Base-by-base conservation (phyloP, 345 rosid genomes). In the Salix exigua region DNA sequence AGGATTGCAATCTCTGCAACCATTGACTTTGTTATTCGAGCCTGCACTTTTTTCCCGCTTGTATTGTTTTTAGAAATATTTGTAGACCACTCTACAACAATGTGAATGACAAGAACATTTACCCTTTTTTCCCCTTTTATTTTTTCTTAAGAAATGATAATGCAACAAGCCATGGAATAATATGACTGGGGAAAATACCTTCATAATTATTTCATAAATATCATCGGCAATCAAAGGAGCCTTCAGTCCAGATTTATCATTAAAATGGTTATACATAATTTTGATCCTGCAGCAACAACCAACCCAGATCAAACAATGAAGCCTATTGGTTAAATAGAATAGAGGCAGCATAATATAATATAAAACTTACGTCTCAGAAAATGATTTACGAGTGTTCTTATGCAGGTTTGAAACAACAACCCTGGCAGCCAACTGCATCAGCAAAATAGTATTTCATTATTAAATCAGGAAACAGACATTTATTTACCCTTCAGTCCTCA, bases 371-470 rank as follows among this genome's bases (percentile, higher is more conserved):
- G 97, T 94, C 81, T 96, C 99, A 0, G 99, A 96, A 78, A 96
- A 96, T 4, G 88, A 90, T 66, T 96, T 96, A 86, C 83, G 90
- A 5, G 99, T 96, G 78, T 94, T 96, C 89, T 96, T 96, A 80
- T 96, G 98, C 73, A 96, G 91, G 86, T 96, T 96, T 6, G 98
- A 96, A 13, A 96, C 99, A 75, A 84, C 99, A 77, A 96, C 92
- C 80, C 99, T 92, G 0, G 99, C 99, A 76, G 98, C 99, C 90
- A 96, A 81, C 99, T 96, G 92, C 71, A 75, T 70, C 46, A 82
- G 23, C 73, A 65, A 66, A 71, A 51, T 10, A 63, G 21, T 4
- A 48, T 13, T 42, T 2, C 33, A 10, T 21, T 12, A 10, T 1
- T 10, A n/a, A 58, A 58, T 58, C 62, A n/a, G 12, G 28, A 58